Evolutionary conservation across 805 yeast species (phyloP).

Genomic region (Kluyveromyces siamensis): DNA sequence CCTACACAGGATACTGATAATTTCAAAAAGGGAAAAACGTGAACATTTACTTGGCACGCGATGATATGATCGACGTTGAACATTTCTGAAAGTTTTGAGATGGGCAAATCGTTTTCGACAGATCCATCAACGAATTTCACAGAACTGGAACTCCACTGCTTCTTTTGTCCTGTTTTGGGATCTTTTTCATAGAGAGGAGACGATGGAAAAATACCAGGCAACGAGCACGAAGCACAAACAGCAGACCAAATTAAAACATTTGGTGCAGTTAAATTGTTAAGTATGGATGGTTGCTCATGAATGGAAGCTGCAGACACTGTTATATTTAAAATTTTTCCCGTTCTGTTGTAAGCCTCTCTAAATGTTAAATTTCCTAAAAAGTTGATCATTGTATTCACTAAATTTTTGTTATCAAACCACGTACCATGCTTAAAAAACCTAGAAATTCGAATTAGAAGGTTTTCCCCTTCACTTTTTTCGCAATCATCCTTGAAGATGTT

Average conservation of each 20-base stretch:
- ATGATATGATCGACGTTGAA: constrained; percentile 95
- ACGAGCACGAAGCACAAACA: constrained; percentile 87
- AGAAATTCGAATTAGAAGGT: constrained; percentile 42
- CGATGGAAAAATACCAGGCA: constrained; percentile 87
- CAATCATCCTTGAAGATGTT: constrained; percentile 51
- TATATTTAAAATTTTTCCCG: constrained; percentile 86
- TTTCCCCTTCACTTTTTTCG: constrained; percentile 41
- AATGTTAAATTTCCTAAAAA: constrained; percentile 87
- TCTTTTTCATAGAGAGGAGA: constrained; percentile 79
- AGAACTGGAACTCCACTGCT: constrained; percentile 67
- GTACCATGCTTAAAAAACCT: constrained; percentile 76
- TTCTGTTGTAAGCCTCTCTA: constrained; percentile 87
- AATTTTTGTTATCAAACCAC: constrained; percentile 69
- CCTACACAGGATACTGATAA: constrained; percentile 60
- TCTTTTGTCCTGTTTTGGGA: constrained; percentile 57
- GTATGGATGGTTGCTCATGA: constrained; percentile 81
- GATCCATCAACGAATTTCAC: constrained; percentile 92
- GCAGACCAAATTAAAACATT: constrained; percentile 81
- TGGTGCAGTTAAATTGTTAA: constrained; percentile 75
- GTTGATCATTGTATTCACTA: constrained; percentile 63
- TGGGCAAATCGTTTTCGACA: constrained; percentile 89
- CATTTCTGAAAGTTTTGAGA: constrained; percentile 86
- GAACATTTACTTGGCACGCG: constrained; percentile 97
- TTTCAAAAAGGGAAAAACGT: constrained; percentile 80
- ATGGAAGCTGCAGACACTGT: constrained; percentile 88